These are phyloP conservation scores for Malus hybrid DNA, from an alignment of 331 rosid species.

Conservation along the genomic window DNA sequence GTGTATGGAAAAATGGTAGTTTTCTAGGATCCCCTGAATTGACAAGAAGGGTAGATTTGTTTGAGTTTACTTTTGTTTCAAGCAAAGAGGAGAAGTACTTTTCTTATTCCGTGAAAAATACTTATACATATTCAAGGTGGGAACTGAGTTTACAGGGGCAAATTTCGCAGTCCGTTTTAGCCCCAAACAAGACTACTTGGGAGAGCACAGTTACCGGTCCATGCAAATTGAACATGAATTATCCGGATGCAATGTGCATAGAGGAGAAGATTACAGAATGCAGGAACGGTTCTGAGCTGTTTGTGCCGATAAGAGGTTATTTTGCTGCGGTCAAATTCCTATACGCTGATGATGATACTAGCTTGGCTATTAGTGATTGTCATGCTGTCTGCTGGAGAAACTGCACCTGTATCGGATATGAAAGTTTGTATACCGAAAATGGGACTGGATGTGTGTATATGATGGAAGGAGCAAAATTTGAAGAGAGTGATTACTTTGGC, in stretches of 20 bases:
- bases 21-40: constrained; percentile 10
- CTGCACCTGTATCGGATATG: constrained; percentile 12
- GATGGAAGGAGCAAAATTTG: not conserved
- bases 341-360: not conserved
- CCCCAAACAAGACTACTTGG: not conserved
- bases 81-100: constrained; percentile 16
- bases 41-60: not conserved
- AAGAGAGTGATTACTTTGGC: not conserved
- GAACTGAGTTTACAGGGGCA: constrained; percentile 15
- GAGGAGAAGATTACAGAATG: constrained; percentile 6
- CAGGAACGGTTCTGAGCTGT: constrained; percentile 8
- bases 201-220: constrained; percentile 2
- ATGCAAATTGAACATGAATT: not conserved
- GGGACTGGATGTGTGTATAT: constrained; percentile 17
- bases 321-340: not conserved
- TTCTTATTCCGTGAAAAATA: not conserved
- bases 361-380: constrained; percentile 10
- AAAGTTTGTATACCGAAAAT: not conserved
- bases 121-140: constrained; percentile 8
- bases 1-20: constrained; percentile 2
- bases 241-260: constrained; percentile 9
- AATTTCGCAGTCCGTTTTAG: not conserved
- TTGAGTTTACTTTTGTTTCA: constrained; percentile 15
- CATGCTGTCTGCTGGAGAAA: constrained; percentile 18
- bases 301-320: constrained; percentile 15